Evolutionary conservation across 23 red algal genomes (phyloP), one percentile per base, ranked within the genome.

Genomic region (Chondrus crispus): DNA sequence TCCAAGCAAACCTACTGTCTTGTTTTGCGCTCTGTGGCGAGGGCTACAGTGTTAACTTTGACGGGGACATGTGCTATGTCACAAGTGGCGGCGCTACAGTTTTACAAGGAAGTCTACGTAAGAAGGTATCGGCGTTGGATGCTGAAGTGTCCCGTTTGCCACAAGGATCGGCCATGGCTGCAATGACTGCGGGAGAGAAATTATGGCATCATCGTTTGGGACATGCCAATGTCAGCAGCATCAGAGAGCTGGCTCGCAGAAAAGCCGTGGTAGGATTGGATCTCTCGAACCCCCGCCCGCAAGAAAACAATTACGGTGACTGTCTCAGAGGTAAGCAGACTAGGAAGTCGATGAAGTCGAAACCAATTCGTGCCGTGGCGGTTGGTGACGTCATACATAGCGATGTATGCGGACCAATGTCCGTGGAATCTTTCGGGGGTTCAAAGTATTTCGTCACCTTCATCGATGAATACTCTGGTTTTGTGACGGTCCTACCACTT

Each of bases 391-490:
- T 86, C 37, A 70, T 72, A 3, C 62, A 73, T 36, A 46, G 36
- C 2, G 82, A 73, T 72, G 40, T 71, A 20, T 71, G 82, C 41
- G 82, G 40, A 8, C 82, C 82, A 46, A 72, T 70, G 62, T 49
- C 10, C 16, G 41, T 50, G 7, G 58, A 50, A 5, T 68, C 62
- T 6, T 43, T 71, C n/a, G 57, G 55, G 2, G 82, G 62, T 1
- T 86, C 52, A 40, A 29, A n/a, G 1, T 86, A 35, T 18, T 70
- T 85, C 35, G 0, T 66, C 35, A 66, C 52, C 13, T 85, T 85
- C 58, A 85, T 63, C 26, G 81, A 85, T 85, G 58, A 85, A 10
- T 46, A 68, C 2, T 85, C 81, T 13, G 81, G 81, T 16, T 69
- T 28, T 60, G 37, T 44, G 2, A 47, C 48, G 11, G 2, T 85